Conservation (phyloP, 1,139 yeast species). For the Nakaseomyces uthaithaninus region DNA sequence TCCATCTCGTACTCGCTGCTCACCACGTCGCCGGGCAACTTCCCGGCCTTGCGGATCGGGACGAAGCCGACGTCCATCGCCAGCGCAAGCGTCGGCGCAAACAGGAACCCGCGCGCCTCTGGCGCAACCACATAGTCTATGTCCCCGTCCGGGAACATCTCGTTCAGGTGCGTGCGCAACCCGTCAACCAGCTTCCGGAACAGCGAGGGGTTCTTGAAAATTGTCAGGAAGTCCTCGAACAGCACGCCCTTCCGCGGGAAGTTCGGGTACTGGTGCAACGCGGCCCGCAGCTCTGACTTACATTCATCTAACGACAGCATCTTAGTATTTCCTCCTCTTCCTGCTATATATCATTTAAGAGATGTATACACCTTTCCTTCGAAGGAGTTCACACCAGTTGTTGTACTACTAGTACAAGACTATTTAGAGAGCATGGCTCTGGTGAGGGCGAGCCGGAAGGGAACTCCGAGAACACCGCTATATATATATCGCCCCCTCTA, state of each 20-base stretch:
- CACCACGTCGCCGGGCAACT: conserved; percentile 72
- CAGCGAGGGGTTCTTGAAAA: conserved; percentile 68
- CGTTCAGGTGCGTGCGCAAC: conserved; percentile 60
- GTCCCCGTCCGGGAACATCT: conserved; percentile 40
- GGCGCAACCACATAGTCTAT: conserved; percentile 84
- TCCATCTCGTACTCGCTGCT: conserved; percentile 73
- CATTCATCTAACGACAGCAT: conserved; percentile 33
- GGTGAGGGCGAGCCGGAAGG: no score
- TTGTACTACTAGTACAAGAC: no score
- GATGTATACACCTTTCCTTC: no score
- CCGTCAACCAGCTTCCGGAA: conserved; percentile 72
- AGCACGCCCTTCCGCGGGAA: conserved; percentile 87
- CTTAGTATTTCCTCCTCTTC: not conserved
- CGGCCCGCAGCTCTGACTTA: conserved; percentile 54
- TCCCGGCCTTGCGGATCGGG: conserved; percentile 86
- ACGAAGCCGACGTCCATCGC: conserved; percentile 80
- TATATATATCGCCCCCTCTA: no score
- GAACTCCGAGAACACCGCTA: no score
- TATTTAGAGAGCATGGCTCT: no score
- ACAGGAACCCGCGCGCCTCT: conserved; percentile 88
- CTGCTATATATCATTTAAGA: conserved; percentile 1
- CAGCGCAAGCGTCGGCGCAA: conserved; percentile 86
- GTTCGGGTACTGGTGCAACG: conserved; percentile 78
- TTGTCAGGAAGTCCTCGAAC: conserved; percentile 89
- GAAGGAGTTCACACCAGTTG: no score